phyloP scores from a whole-genome alignment of 306 rosid genomes.

The Cyamopsis tetragonoloba region DNA sequence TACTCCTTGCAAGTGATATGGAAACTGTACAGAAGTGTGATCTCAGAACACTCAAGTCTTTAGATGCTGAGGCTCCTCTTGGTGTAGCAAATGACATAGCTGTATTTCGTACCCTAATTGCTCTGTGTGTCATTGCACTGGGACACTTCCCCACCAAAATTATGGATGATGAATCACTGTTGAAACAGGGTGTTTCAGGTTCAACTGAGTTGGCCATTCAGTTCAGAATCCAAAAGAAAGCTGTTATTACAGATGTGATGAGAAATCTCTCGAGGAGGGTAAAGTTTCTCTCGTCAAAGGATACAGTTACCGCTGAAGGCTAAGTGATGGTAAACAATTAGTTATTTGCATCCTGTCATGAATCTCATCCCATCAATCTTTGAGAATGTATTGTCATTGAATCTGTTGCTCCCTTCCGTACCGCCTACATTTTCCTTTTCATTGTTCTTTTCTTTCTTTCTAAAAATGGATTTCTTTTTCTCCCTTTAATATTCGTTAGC shows the following conservation, averaged over 20 bases:
- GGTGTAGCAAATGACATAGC: constrained; percentile 73
- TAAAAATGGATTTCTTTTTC: background rate
- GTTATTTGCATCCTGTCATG: constrained; percentile 9
- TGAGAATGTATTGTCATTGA: background rate
- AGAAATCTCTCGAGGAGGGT: constrained; percentile 74
- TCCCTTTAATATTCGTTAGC: background rate
- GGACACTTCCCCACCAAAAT: constrained; percentile 89
- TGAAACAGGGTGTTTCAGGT: constrained; percentile 54
- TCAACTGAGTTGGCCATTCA: constrained; percentile 66
- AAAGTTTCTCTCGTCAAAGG: constrained; percentile 61
- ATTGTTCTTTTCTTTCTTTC: background rate
- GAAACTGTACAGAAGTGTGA: constrained; percentile 55
- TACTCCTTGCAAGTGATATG: constrained; percentile 47
- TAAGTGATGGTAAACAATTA: constrained; percentile 21
- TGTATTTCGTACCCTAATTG: constrained; percentile 65
- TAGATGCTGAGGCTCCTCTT: constrained; percentile 76
- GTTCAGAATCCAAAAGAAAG: constrained; percentile 85
- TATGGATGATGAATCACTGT: constrained; percentile 72
- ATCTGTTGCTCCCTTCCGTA: background rate
- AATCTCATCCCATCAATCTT: background rate
- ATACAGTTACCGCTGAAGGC: constrained; percentile 38
- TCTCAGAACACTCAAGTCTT: constrained; percentile 55
- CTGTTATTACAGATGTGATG: constrained; percentile 64
- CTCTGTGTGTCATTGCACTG: constrained; percentile 79
- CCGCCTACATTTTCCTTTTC: background rate